Base-by-base conservation (phyloP, 2,329 filamentous ascomycete genomes). In the Sphaerostilbella broomeana region DNA sequence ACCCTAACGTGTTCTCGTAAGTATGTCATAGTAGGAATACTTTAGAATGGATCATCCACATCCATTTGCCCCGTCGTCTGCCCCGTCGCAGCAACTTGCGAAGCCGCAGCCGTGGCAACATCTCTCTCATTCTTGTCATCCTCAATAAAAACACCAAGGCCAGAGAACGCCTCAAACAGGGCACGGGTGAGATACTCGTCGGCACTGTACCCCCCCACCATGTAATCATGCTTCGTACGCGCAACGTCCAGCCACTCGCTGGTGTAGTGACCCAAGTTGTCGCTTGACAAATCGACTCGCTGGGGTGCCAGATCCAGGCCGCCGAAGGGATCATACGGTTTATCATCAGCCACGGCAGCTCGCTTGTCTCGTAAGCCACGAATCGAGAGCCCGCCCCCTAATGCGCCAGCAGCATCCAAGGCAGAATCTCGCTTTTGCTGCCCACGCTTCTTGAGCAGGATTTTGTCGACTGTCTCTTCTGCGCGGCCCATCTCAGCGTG, bases 131-230 rank as follows among this genome's bases (percentile, higher is more conserved):
- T 51, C 61, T 75, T 76, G 55, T 94, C 89, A 31, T 95, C 87
- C 24, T 77, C 82, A 28, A 98, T 70, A 51, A 94, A 94, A 28
- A 94, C 85, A 1, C 85, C 87, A 44, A 98, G 61, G 0, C 94
- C 92, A 0, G 86, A 79, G 63, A 95, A 97, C 0, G 90, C 88
- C 57, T 95, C 89, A 45, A 86, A 84, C 57, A 98, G 67, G 17
- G 86, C 81, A 17, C 89, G 73, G 6, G 79, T 72, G 53, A 87
- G 86, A 56, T 92, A 97, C 57, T 95, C 88, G 22, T 75, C 69
- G 29, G 90, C 68, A 52, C 82, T 81, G 62, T 94, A 97, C 0
- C 92, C 94, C 21, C 88, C 89, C 12, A 85, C 86, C 36, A 75
- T 67, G 55, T 84, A 79, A 30, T 74, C 70, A 3, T 73, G 64